Base-by-base conservation (phyloP, 768 basidiomycete species). In the Xanthoconium purpureum region DNA sequence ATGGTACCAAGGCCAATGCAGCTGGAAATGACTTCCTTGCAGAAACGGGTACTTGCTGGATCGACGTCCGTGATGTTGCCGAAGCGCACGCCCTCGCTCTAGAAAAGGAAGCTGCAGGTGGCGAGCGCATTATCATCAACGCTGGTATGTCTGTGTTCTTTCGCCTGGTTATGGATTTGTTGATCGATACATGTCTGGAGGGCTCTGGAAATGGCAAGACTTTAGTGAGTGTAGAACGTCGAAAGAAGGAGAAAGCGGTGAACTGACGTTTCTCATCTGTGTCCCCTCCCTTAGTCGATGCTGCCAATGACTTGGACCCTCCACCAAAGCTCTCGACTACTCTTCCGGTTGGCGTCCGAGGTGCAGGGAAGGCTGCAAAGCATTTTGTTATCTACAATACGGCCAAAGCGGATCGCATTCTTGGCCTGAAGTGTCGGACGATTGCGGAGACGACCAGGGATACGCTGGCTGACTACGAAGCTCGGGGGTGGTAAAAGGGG, bases 21-120 rank as follows among this genome's bases (percentile, higher is more conserved):
- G 59, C 57, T 28, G 60, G 69, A 10, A 66, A 71, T 33, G 66
- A 69, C 33, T 54, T 62, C 33, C 56, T 69, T 35, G 63, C 62
- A 18, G 51, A 63, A 17, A 53, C 61, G 17, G 68, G 70, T 6
- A 64, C 64, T 14, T 55, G 63, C 24, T 82, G 77, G 75, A 63
- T 80, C 30, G 81, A 85, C 49, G 83, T 84, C 6, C 77, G 83
- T 7, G 84, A 85, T 63, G 64, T 83, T 35, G 84, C 80, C 0
- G 67, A 72, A 15, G 83, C 80, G 0, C 85, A 88, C 61, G 74
- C 76, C 1, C 66, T 72, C 6, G 82, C 83, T 5, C 66, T 90
- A 18, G 75, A 76, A 50, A 78, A 75, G 48, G 73, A 77, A 30
- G 76, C 73, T 3, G 85, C 84, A 0, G 79, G 77, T 3, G 81